phyloP scores from a whole-genome alignment of 2,329 filamentous ascomycete genomes.

The Scopulariopsis brevicaulis region DNA sequence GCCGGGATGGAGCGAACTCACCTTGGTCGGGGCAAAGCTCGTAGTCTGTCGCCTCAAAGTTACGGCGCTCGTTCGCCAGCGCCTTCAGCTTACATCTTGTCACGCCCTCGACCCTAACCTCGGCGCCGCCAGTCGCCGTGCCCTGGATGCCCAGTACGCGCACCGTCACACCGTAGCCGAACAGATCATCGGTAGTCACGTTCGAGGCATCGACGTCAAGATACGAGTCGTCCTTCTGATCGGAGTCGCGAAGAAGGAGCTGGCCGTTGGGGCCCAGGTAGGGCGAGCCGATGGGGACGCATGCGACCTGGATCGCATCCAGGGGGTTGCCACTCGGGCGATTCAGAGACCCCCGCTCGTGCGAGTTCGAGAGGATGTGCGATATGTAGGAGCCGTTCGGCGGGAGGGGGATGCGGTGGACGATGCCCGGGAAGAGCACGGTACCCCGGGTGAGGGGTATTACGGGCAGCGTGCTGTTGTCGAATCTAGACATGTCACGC shows the following conservation, averaged over 20 bases:
- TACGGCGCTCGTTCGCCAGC: constrained; percentile 62
- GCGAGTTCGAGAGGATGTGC: constrained; percentile 74
- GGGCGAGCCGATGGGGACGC: constrained; percentile 73
- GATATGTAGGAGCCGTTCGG: constrained; percentile 76
- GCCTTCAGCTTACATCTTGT: constrained; percentile 48
- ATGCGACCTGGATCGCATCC: constrained; percentile 67
- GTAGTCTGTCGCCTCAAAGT: constrained; percentile 69
- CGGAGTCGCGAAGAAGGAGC: constrained; percentile 57
- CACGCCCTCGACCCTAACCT: constrained; percentile 76
- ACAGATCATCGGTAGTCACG: constrained; percentile 62
- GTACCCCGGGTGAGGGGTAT: constrained; percentile 72
- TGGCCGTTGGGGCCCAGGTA: constrained; percentile 65
- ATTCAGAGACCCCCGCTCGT: constrained; percentile 61
- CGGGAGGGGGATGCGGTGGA: constrained; percentile 73
- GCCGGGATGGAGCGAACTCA: constrained; percentile 22
- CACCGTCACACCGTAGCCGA: constrained; percentile 69
- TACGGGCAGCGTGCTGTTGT: constrained; percentile 50
- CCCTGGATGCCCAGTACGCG: constrained; percentile 72
- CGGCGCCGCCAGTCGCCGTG: constrained; percentile 63
- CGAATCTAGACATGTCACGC: constrained; percentile 4
- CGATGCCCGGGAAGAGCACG: constrained; percentile 76
- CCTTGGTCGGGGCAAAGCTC: constrained; percentile 58
- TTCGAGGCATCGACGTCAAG: constrained; percentile 42
- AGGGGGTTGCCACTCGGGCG: constrained; percentile 47
- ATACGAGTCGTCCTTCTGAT: constrained; percentile 22